A percentile compares a stretch with the other conserved stretches of the same genome.
phyloP scores from a whole-genome alignment of 2,329 filamentous ascomycete genomes.

The Colletotrichum melonis region DNA sequence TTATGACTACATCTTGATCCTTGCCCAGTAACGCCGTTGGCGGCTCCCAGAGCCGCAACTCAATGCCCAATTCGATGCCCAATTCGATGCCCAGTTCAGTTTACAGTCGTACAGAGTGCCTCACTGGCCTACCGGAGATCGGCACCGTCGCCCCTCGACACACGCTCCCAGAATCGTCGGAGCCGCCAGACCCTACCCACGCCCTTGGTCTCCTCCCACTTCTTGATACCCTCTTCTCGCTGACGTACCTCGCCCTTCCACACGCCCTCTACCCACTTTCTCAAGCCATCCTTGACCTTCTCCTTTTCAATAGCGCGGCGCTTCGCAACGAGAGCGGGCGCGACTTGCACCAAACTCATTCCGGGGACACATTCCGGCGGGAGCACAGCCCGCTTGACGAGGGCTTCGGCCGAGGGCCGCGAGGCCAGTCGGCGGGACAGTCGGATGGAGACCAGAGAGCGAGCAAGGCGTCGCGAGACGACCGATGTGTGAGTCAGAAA shows the following conservation, averaged over 20 bases:
- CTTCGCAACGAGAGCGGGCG: conserved; percentile 71
- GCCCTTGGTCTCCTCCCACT: conserved; percentile 62
- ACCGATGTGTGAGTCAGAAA: conserved; percentile 75
- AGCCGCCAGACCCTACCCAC: conserved; percentile 70
- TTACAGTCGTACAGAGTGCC: neutral
- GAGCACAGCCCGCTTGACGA: conserved; percentile 73
- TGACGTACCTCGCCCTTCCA: conserved; percentile 65
- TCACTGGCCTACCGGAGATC: conserved; percentile 17
- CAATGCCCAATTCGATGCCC: neutral
- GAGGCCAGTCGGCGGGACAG: conserved; percentile 70
- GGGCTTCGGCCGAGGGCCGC: conserved; percentile 68
- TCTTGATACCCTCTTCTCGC: conserved; percentile 58
- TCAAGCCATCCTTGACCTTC: conserved; percentile 73
- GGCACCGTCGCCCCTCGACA: conserved; percentile 56
- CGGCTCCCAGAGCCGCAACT: conserved; percentile 5
- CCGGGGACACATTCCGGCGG: conserved; percentile 72
- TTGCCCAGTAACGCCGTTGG: neutral
- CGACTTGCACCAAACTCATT: conserved; percentile 54
- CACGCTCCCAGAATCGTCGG: conserved; percentile 74
- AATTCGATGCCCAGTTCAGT: neutral
- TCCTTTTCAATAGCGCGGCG: conserved; percentile 74
- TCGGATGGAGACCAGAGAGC: conserved; percentile 73
- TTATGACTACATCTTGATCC: neutral
- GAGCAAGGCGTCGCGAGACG: conserved; percentile 71
- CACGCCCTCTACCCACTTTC: conserved; percentile 72